Conservation (phyloP, 2,329 filamentous ascomycete species). For the Aspergillus aculeatinus region DNA sequence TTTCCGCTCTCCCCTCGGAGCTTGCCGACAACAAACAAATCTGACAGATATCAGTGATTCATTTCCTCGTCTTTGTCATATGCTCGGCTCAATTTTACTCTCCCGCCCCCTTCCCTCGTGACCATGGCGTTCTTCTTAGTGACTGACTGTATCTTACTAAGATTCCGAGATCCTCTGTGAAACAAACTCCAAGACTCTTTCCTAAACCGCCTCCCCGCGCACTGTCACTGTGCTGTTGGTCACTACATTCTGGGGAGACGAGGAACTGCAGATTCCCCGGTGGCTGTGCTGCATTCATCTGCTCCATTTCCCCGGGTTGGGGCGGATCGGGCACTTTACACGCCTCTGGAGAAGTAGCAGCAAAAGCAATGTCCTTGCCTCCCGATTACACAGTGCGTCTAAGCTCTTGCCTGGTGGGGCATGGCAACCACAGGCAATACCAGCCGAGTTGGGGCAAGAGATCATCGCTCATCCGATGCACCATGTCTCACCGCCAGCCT, state of each 20-base stretch:
- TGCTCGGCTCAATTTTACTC: not conserved
- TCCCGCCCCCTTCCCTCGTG: not conserved
- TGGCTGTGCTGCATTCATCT: not conserved
- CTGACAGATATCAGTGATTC: too few relatives aligned
- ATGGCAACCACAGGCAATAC: too few relatives aligned
- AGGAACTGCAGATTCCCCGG: not conserved
- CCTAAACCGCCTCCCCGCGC: not conserved
- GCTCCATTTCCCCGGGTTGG: not conserved
- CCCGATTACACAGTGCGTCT: not conserved
- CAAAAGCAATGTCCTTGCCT: not conserved
- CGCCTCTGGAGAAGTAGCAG: not conserved
- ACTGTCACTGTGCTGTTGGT: not conserved
- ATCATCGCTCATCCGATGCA: not conserved
- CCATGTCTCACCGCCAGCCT: not conserved
- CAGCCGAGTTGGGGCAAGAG: not conserved
- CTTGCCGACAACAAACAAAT: not conserved
- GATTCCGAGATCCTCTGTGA: not conserved
- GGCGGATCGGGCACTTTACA: not conserved
- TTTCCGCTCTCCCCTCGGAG: not conserved
- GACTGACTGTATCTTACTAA: not conserved
- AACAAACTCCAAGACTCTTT: not conserved
- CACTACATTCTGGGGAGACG: not conserved
- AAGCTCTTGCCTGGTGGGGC: too few relatives aligned
- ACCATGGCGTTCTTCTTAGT: not conserved
- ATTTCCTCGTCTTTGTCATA: too few relatives aligned